Evolutionary conservation across 1,284 basidiomycete species (phyloP).

Genomic region (Microbotryomycetes sp.): DNA sequence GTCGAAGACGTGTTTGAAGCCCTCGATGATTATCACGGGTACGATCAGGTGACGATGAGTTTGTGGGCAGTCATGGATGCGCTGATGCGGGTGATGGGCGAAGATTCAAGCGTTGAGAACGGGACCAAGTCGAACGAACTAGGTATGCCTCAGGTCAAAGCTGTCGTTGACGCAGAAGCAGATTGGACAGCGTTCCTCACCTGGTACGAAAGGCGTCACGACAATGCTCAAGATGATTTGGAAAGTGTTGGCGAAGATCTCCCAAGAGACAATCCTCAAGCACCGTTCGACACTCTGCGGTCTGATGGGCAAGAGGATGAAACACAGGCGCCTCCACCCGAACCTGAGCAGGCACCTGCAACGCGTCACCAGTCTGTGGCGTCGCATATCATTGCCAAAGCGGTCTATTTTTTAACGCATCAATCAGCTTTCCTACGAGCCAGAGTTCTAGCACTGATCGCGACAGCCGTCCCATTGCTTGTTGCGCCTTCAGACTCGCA

Average conservation of each 20-base stretch:
- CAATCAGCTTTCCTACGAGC: slow-evolving; percentile 72
- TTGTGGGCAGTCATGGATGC: slow-evolving; percentile 66
- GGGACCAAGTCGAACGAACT: not conserved
- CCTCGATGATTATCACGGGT: slow-evolving; percentile 86
- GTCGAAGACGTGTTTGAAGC: slow-evolving; percentile 93
- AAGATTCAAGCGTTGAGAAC: slow-evolving; percentile 52
- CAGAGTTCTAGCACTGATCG: slow-evolving; percentile 66
- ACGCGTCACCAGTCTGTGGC: slow-evolving; percentile 19
- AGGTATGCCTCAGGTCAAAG: not conserved
- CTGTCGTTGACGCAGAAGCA: not conserved
- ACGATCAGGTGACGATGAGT: slow-evolving; percentile 50
- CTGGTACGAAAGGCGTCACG: slow-evolving; percentile 58
- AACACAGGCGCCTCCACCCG: not conserved
- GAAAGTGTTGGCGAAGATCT: slow-evolving; percentile 47
- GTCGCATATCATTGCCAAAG: slow-evolving; percentile 62
- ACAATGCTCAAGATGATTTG: slow-evolving; percentile 42
- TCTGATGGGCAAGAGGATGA: not conserved
- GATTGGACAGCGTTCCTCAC: slow-evolving; percentile 50
- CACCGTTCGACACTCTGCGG: slow-evolving; percentile 19
- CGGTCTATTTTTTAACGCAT: slow-evolving; percentile 84
- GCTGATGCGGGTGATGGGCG: slow-evolving; percentile 66
- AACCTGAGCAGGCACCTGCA: not conserved
- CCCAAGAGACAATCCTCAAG: slow-evolving; percentile 23
- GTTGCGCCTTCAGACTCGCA: slow-evolving; percentile 40
- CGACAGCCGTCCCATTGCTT: slow-evolving; percentile 65